These are phyloP conservation scores for Halenospora varia DNA, from an alignment of 495 filamentous ascomycete genomes.

Conservation along the genomic window DNA sequence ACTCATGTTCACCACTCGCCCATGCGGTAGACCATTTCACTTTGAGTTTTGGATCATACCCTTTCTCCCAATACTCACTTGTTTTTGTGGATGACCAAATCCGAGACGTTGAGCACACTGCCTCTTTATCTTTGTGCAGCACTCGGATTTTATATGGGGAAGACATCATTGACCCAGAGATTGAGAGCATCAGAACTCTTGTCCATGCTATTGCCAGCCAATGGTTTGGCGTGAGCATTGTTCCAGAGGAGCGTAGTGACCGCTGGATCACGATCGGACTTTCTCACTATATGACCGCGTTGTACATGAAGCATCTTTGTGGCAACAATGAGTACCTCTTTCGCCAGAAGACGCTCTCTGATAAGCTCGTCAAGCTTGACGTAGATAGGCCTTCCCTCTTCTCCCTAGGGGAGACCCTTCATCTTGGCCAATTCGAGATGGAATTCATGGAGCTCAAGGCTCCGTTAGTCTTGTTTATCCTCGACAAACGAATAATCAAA, in stretches of 20 bases:
- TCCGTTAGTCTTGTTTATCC: conserved; percentile 84
- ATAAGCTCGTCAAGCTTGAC: conserved; percentile 77
- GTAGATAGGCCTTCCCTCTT: conserved; percentile 77
- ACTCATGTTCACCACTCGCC: conserved; percentile 61
- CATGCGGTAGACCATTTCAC: conserved; percentile 80
- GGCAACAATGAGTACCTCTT: conserved; percentile 94
- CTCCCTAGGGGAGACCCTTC: conserved; percentile 70
- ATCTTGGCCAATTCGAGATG: conserved; percentile 74
- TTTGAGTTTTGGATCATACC: conserved; percentile 78
- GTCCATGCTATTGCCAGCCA: conserved; percentile 86
- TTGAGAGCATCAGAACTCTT: conserved; percentile 69
- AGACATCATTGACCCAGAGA: conserved; percentile 75
- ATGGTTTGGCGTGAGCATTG: conserved; percentile 87
- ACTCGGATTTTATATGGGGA: conserved; percentile 77
- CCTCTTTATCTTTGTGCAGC: conserved; percentile 82
- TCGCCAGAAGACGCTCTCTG: conserved; percentile 80
- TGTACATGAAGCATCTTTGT: conserved; percentile 82
- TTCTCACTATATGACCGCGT: conserved; percentile 87
- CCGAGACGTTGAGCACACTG: conserved; percentile 67
- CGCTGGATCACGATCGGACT: conserved; percentile 90
- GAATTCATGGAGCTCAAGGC: conserved; percentile 93
- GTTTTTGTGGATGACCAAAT: conserved; percentile 89
- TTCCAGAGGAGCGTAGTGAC: conserved; percentile 74
- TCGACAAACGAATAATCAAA: conserved; percentile 87
- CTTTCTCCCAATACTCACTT: conserved; percentile 73